Conservation (phyloP, 176 grass and related monocot genomes). For the Saccharum officinarum region DNA sequence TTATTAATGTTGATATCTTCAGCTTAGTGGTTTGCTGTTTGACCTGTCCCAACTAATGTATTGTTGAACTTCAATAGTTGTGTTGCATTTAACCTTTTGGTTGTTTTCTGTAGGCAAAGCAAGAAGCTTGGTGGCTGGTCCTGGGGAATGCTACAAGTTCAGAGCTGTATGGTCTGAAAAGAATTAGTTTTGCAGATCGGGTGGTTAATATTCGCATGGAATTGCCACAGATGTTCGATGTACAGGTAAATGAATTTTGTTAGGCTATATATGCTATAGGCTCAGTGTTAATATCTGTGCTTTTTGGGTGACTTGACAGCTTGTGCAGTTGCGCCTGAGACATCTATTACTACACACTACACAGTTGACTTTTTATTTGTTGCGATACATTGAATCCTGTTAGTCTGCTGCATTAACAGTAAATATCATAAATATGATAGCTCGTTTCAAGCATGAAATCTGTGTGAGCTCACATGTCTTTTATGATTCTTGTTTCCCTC, state of each 20-base stretch:
- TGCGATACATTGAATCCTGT: background rate
- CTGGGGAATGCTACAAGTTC: slow-evolving; percentile 69
- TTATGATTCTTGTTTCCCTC: background rate
- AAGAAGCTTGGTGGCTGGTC: slow-evolving; percentile 99
- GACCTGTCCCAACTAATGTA: background rate
- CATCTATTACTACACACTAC: background rate
- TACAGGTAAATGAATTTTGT: slow-evolving; percentile 52
- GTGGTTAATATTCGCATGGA: slow-evolving; percentile 78
- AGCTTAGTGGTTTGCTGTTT: slow-evolving; percentile 11
- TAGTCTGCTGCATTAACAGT: slow-evolving; percentile 17
- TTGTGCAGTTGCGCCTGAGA: background rate
- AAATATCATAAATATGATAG: background rate
- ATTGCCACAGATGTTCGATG: slow-evolving; percentile 60
- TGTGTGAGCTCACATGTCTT: background rate
- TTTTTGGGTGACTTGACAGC: background rate
- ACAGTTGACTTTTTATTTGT: background rate
- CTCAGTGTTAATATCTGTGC: background rate
- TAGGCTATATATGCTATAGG: background rate
- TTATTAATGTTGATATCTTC: slow-evolving; percentile 3
- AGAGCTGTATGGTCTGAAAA: slow-evolving; percentile 92
- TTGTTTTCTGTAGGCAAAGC: slow-evolving; percentile 67
- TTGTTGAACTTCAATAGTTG: slow-evolving; percentile 9
- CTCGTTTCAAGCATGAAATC: background rate
- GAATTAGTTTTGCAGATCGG: slow-evolving; percentile 76
- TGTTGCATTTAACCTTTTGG: slow-evolving; percentile 12